Conservation (phyloP, 2,329 filamentous ascomycete species). For the Dothideomycetidae sp. region DNA sequence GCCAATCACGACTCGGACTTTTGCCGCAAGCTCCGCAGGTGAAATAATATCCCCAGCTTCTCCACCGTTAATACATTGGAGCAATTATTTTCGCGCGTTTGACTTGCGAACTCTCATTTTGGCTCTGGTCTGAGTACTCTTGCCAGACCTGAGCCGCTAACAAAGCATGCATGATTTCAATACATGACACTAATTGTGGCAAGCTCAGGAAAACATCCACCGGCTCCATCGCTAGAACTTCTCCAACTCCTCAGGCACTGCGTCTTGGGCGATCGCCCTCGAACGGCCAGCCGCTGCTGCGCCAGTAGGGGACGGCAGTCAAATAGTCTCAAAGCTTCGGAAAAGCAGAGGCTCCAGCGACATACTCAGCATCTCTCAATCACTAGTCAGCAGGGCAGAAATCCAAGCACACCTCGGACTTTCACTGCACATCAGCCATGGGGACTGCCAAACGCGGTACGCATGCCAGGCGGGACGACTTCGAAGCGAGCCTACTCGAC, state of each 20-base stretch:
- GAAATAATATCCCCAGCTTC: no score
- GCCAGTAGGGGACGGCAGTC: no score
- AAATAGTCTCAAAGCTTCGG: no score
- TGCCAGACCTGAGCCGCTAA: background rate
- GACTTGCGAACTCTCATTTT: background rate
- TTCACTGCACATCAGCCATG: no score
- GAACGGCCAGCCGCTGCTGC: no score
- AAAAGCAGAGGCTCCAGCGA: no score
- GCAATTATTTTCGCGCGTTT: no score
- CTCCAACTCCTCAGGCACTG: background rate
- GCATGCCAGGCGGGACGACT: no score
- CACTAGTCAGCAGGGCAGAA: no score
- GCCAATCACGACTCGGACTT: constrained; percentile 10
- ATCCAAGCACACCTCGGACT: no score
- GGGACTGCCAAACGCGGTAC: no score
- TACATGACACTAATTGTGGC: background rate
- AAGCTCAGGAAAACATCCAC: background rate
- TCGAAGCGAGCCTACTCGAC: background rate
- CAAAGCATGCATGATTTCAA: background rate
- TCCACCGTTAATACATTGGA: background rate
- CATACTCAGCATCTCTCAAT: no score
- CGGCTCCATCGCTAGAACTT: background rate
- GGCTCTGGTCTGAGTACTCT: background rate
- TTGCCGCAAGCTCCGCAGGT: constrained; percentile 9
- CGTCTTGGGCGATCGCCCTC: background rate